Evolutionary conservation across 2,329 filamentous ascomycete genomes (phyloP).

Genomic region (Colletotrichum sp.): DNA sequence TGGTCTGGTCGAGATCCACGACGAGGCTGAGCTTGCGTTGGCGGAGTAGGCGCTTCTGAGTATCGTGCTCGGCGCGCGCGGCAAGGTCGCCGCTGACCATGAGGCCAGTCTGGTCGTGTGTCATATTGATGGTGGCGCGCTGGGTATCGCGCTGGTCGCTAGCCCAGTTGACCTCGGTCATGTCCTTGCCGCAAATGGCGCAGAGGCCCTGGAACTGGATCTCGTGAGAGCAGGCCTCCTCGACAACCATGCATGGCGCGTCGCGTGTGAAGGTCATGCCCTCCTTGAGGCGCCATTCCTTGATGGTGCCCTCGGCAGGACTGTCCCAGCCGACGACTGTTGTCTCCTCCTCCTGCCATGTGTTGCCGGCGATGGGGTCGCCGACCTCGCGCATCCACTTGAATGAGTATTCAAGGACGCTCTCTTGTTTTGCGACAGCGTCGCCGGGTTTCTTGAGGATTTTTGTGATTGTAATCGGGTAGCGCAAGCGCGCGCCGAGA

Average conservation of each 20-base stretch:
- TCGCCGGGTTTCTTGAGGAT: slow-evolving; percentile 80
- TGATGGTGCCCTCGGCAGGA: slow-evolving; percentile 80
- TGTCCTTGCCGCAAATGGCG: slow-evolving; percentile 91
- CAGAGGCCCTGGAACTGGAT: slow-evolving; percentile 92
- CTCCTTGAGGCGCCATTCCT: slow-evolving; percentile 75
- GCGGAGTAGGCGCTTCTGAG: slow-evolving; percentile 81
- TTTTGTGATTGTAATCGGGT: slow-evolving; percentile 91
- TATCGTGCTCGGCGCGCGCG: slow-evolving; percentile 80
- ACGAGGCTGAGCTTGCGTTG: slow-evolving; percentile 89
- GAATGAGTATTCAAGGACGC: slow-evolving; percentile 87
- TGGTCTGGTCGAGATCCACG: slow-evolving; percentile 96
- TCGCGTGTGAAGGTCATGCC: slow-evolving; percentile 68
- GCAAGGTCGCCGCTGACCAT: slow-evolving; percentile 87
- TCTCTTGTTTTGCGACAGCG: slow-evolving; percentile 74
- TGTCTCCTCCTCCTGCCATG: slow-evolving; percentile 71
- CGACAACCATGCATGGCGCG: slow-evolving; percentile 72
- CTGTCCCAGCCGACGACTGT: slow-evolving; percentile 81
- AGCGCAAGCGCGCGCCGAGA: slow-evolving; percentile 73
- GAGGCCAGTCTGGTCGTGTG: slow-evolving; percentile 87
- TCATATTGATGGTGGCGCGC: slow-evolving; percentile 92
- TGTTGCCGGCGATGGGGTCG: slow-evolving; percentile 64
- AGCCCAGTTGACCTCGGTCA: slow-evolving; percentile 89
- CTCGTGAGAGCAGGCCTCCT: slow-evolving; percentile 90
- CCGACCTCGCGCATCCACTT: slow-evolving; percentile 78
- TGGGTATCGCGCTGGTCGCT: slow-evolving; percentile 79